Percentiles rank a stretch among this genome's conserved stretches.
Evolutionary conservation across 176 grass and related monocot species (phyloP).

Genomic region (Guadua angustifolia): DNA sequence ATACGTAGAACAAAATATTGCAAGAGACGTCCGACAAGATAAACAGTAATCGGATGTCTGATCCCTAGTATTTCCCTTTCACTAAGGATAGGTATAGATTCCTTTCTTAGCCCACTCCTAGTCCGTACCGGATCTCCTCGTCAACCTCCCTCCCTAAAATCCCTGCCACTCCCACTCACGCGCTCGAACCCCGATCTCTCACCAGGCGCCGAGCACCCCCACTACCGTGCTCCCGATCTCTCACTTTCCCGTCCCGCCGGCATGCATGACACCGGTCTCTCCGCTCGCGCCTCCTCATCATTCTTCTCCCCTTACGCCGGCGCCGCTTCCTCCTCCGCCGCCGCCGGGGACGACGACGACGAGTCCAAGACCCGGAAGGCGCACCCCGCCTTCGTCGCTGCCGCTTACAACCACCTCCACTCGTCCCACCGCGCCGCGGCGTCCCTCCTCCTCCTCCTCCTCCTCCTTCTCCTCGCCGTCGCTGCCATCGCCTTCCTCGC

Average conservation of each 20-base stretch:
- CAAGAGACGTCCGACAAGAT: no score
- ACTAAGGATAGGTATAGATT: neutral
- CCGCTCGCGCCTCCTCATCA: constrained; percentile 17
- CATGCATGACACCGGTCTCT: constrained; percentile 54
- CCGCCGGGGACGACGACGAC: constrained; percentile 42
- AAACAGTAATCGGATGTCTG: no score
- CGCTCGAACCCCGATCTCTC: neutral
- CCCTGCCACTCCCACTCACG: neutral
- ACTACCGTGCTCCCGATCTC: neutral
- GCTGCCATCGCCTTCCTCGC: constrained; percentile 50
- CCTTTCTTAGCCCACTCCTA: neutral
- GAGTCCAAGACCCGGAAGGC: constrained; percentile 65
- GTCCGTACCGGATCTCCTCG: neutral
- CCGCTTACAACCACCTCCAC: constrained; percentile 48
- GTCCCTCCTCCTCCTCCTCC: constrained; percentile 50
- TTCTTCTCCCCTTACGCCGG: neutral
- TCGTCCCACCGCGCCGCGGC: constrained; percentile 40
- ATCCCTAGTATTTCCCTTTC: no score
- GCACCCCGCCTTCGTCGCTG: constrained; percentile 49
- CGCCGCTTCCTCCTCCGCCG: constrained; percentile 20
- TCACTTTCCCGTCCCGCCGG: neutral
- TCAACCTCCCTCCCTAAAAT: neutral
- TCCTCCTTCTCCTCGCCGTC: constrained; percentile 57
- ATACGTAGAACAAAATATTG: no score
- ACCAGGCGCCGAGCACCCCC: neutral